Base-by-base conservation (phyloP, 306 rosid genomes). In the Sechiopsis laciniata region DNA sequence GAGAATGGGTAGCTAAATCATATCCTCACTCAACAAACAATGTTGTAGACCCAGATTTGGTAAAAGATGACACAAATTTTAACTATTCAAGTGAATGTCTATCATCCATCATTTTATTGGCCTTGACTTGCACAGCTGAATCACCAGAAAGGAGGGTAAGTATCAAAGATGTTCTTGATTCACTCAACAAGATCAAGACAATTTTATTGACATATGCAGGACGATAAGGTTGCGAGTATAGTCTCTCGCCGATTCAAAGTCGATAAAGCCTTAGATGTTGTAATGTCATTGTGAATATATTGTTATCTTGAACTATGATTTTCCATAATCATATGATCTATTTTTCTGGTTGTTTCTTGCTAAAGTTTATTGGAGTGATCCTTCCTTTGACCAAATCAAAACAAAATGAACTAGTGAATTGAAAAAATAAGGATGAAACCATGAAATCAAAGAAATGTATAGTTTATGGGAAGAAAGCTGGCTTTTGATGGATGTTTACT, bases 101-200 rank as follows among this genome's bases (percentile, higher is more conserved):
- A 26, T n/a, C 80, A 57, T 40, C 70, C 6, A 50, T 58, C 35
- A 21, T 77, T 21, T 3, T 7, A 9, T 64, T 75, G 53, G 78
- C 64, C 19, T 64, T 75, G 62, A 5, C 32, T 5, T 61, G 76
- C 51, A 54, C 65, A 29, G 55, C 16, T 1, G 40, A 56, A 19
- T 40, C 76, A 7, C 66, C 65, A 17, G 53, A 56, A 51, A 55
- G 35, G 35, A 73, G 76, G 32, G 20, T 51, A 35, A 73, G 12
- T 73, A 21, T 26, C 50, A 73, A 73, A 73, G 20, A 56, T 8
- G 24, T 73, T 56, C 65, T 40, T 6, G 53, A 20, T 10, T 37
- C 54, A 56, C 66, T 73, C 37, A n/a, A 56, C 76, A 55, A 73
- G 20, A 73, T 73, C 66, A 73, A 56, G 65, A 13, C 29, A 17